Conservation (phyloP, 257 asterid genomes). For the Primulina eburnea region DNA sequence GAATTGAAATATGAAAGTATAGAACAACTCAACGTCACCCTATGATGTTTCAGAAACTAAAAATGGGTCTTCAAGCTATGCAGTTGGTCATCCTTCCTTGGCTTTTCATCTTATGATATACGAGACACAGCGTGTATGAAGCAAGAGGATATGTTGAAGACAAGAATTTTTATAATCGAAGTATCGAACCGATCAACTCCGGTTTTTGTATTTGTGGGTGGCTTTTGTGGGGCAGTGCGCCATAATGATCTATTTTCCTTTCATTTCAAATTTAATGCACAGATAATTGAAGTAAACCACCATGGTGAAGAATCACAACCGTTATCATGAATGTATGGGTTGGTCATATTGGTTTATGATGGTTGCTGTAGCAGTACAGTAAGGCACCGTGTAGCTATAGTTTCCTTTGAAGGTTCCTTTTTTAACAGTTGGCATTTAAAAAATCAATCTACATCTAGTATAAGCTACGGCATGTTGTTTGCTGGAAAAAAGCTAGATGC, state of each 20-base stretch:
- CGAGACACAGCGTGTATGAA: not conserved
- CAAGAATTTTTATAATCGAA: no score
- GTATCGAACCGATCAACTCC: not conserved
- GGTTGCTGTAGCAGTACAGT: not conserved
- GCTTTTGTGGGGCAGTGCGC: not conserved
- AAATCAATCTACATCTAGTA: not conserved
- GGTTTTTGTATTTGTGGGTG: not conserved
- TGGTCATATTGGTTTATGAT: not conserved
- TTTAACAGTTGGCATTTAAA: not conserved
- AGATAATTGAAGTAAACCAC: not conserved
- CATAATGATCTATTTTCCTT: not conserved
- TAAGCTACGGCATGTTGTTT: not conserved
- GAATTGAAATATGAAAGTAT: not conserved
- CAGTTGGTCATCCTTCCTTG: not conserved
- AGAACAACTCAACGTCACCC: conserved; percentile 3
- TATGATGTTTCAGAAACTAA: not conserved
- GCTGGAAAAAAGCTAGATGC: not conserved
- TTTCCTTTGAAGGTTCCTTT: not conserved
- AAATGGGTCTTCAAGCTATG: not conserved
- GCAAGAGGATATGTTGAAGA: not conserved
- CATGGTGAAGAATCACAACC: not conserved
- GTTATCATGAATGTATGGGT: not conserved
- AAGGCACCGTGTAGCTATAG: not conserved
- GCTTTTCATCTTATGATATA: not conserved
- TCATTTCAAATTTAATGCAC: not conserved